Base-by-base conservation (phyloP, 2,329 filamentous ascomycete genomes). In the Fusarium haematococcum region DNA sequence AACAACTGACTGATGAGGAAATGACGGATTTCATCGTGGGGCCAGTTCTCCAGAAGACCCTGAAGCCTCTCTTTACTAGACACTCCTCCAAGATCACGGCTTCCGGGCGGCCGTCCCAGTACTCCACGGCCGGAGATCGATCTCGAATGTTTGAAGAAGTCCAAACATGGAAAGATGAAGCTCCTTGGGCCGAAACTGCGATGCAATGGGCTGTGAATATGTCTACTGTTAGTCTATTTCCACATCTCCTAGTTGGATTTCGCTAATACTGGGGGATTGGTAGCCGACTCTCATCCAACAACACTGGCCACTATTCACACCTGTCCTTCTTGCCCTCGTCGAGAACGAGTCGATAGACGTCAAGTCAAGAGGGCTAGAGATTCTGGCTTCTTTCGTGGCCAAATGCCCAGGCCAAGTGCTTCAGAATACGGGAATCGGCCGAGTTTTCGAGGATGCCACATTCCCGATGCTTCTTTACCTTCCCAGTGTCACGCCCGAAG, bases 401-500 rank as follows among this genome's bases (percentile, higher is more conserved):
- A 87, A 84, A 60, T 89, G 90, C 50, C 87, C 90, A 0, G 72
- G 83, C 2, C 79, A 82, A 6, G 85, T 92, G 3, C 86, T 95
- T 52, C 81, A 81, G 14, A 86, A 86, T 54, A 93, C 91, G 0
- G 93, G 93, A 1, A 88, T 96, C 9, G 88, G 88, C 25, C 83
- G 87, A 16, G 88, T 96, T 30, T 92, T 96, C 70, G 88, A 92
- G 77, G 89, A 94, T 23, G 89, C 91, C 4, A 83, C 94, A 2
- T 88, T 92, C 73, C 93, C 94, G 1, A 91, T 91, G 39, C 87
- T 98, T n/a, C 87, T 92, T 9, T 94, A 91, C 77, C 86, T 98
- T 7, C 95, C 96, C 0, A 90, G 88, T 14, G 85, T 97, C 48
- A 98, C 94, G 0, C 91, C 93, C 0, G 92, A 94, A 77, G 80